Evolutionary conservation across 768 basidiomycete species (phyloP).

Genomic region (Cantharellus cinnabarinus): DNA sequence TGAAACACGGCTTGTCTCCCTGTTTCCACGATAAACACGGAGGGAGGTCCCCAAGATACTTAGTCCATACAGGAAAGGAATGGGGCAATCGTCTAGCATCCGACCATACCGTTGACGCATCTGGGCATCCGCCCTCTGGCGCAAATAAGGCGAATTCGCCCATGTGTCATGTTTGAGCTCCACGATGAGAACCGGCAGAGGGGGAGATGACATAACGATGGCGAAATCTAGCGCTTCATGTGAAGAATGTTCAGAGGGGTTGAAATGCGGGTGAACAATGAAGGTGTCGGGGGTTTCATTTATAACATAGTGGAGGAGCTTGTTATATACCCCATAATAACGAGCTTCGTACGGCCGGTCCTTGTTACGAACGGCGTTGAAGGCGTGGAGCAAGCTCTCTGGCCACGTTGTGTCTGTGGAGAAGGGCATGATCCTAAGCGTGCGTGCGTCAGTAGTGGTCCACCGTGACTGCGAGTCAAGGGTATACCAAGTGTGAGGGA

Average conservation of each 20-base stretch:
- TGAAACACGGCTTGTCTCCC: constrained; percentile 11
- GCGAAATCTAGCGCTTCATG: constrained; percentile 11
- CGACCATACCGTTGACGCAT: constrained; percentile 16
- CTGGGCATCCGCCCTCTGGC: constrained; percentile 17
- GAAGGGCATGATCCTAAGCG: constrained; percentile 8
- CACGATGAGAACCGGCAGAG: constrained; percentile 20
- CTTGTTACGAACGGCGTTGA: constrained; percentile 16
- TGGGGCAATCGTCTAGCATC: constrained; percentile 16
- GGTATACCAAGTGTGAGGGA: too few species aligned
- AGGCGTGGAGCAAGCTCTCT: constrained; percentile 15
- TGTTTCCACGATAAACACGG: constrained; percentile 20
- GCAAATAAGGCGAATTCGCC: constrained; percentile 13
- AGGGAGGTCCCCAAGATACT: constrained; percentile 21
- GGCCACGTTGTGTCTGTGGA: constrained; percentile 16
- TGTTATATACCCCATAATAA: constrained; percentile 23
- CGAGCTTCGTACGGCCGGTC: constrained; percentile 10
- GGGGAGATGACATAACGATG: constrained; percentile 15
- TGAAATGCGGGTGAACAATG: constrained; percentile 17
- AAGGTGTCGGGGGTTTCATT: constrained; percentile 15
- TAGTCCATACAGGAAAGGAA: constrained; percentile 18
- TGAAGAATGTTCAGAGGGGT: constrained; percentile 10
- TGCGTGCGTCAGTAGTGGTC: neutral
- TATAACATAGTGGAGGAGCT: constrained; percentile 20
- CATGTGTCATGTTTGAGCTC: constrained; percentile 18
- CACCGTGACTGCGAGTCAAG: too few species aligned